These are phyloP conservation scores for Hypoxylon sp. DNA, from an alignment of 2,329 filamentous ascomycete genomes.

Conservation along the genomic window DNA sequence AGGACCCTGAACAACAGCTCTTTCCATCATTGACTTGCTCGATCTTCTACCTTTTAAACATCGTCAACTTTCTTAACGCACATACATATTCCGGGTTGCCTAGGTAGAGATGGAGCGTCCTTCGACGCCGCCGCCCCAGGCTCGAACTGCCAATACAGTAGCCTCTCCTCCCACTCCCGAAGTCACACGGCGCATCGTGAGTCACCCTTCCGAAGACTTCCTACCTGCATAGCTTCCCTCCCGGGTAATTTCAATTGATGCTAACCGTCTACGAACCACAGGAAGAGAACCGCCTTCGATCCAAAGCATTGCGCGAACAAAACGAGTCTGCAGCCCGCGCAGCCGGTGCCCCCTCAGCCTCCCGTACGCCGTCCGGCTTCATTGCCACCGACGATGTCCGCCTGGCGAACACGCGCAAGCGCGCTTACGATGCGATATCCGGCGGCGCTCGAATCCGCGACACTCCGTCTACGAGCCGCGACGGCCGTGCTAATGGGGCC, in stretches of 20 bases:
- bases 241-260: neutral
- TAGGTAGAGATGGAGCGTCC: constrained; percentile 61
- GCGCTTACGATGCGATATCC: constrained; percentile 76
- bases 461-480: constrained; percentile 74
- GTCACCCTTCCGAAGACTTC: constrained; percentile 43
- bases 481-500: constrained; percentile 69
- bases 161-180: constrained; percentile 68
- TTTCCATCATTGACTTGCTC: neutral
- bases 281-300: constrained; percentile 90
- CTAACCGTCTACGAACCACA: constrained; percentile 56
- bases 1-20: constrained; percentile 1
- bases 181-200: constrained; percentile 68
- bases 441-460: constrained; percentile 56
- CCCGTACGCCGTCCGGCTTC: constrained; percentile 76
- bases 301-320: constrained; percentile 86
- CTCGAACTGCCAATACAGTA: constrained; percentile 52
- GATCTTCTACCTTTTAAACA: constrained; percentile 5
- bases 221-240: neutral
- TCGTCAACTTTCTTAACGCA: neutral
- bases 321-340: constrained; percentile 74
- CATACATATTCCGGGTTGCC: neutral
- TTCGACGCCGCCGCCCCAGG: constrained; percentile 59
- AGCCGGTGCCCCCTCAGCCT: constrained; percentile 60
- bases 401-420: constrained; percentile 74
- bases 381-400: constrained; percentile 77